Base-by-base conservation (phyloP, 2,329 filamentous ascomycete species). In the Akanthomyces uredinophilus region DNA sequence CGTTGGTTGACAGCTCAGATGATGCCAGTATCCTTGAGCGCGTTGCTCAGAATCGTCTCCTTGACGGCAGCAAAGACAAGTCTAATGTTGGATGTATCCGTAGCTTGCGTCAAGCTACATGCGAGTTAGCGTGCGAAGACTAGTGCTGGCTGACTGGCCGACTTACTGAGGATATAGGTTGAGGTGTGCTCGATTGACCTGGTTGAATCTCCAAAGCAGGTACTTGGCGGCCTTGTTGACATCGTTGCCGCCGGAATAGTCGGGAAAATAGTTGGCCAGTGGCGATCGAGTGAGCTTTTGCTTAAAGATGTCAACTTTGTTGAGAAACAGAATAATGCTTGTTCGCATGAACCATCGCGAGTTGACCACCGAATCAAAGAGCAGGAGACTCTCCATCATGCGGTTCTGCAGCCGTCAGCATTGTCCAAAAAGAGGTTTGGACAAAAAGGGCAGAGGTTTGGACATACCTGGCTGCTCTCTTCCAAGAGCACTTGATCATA, bases 281-380 rank as follows among this genome's bases (percentile, higher is more conserved):
- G 95, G 94, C 61, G 92, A 97, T 66, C 93, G 87, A 61, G 87
- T 86, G 32, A 99, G 86, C 75, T 99, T 99, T 72, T 92, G 89
- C 75, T 95, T 94, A 83, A 99, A 99, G 63, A 99, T 86, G 79
- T 99, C 95, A 68, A 99, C 95, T 76, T 99, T 99, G 81, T 99
- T 99, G 65, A 99, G 83, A 79, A 99, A 99, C 62, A 99, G 82
- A 71, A 99, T 98, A 72, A 99, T 99, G 73, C 93, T 97, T 14
- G 95, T 99, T 69, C 95, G 84, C 90, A 98, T 96, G 77, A 99
- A 99, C 95, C 95, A 99, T 69, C 95, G 84, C 37, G 95, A 98
- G 78, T 99, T 99, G 68, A 99, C 95, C 5, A 99, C 95, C 1
- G 94, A 98, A 77, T 99, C 95, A 74, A 99, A 99, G 5, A 99